Conservation (phyloP, 257 asterid species). For the Solanum chilense region DNA sequence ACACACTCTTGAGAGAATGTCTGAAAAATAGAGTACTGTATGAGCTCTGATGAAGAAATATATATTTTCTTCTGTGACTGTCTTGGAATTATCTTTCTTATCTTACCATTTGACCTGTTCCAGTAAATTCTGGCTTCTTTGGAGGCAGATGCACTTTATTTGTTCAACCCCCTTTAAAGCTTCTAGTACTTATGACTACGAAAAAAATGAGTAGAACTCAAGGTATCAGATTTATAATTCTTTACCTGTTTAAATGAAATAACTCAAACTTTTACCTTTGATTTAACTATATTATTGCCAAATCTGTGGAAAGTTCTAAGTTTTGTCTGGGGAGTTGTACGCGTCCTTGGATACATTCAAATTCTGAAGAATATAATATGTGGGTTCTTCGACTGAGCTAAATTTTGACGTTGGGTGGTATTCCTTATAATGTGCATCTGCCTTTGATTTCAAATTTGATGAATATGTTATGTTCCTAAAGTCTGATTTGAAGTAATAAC, state of each 20-base stretch:
- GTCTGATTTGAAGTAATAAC: background rate
- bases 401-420: background rate
- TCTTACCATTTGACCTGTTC: background rate
- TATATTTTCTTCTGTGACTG: background rate
- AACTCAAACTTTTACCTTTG: background rate
- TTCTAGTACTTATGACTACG: background rate
- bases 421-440: no score
- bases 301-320: background rate
- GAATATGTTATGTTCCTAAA: no score
- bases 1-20: slow-evolving; percentile 6
- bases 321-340: background rate
- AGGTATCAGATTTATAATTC: background rate
- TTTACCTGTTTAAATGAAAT: background rate
- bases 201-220: background rate
- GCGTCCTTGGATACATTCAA: background rate
- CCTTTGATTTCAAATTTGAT: no score
- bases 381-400: background rate
- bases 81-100: background rate
- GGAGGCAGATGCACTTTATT: background rate
- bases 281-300: background rate
- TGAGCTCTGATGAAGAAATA: background rate
- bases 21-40: slow-evolving; percentile 5
- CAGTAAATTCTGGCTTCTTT: background rate
- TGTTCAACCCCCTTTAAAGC: background rate
- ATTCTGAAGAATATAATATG: background rate